Base-by-base conservation (phyloP, 345 rosid genomes). In the Turritis glabra region DNA sequence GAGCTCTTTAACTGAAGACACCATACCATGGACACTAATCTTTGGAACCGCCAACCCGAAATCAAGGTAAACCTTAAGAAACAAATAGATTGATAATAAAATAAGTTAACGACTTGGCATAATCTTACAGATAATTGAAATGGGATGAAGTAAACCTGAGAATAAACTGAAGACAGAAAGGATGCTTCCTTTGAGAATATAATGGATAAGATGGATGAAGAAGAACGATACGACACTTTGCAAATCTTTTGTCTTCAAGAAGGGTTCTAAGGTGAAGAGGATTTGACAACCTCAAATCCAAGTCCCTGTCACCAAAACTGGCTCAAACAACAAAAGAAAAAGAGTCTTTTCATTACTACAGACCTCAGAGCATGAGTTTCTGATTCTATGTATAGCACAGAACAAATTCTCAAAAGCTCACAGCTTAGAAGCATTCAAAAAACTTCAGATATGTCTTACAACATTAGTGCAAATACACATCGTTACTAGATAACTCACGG, bases 121-220 rank as follows among this genome's bases (percentile, higher is more conserved):
- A 26, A 0, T 1, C 10, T 59, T 18, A 23, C 44, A 44, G 26
- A 53, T 9, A 12, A 60, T 47, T 71, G 30, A 41, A 13, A 1
- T 33, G 47, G 41, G 37, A 18, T 10, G 56, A 79, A 50, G 19
- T 55, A 65, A 89, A 58, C 97, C 92, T 92, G 99, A 12, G 83
- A 53, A 80, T 92, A 95, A 72, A 95, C 86, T 57, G 93, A 92
- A 80, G 97, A 89, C 26, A 95, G 78, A 83, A 80, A 89, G 32
- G 98, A 90, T 22, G 97, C 99, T 82, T 94, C 99, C 81, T 76
- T 89, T 67, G 97, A 92, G 84, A 87, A 95, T n/a, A n/a, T n/a
- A n/a, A n/a, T 47, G 98, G 99, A 81, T 92, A 95, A 50, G 99
- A 85, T 47, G 97, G 92, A 84, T 95, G 99, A 69, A 95, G 83